Evolutionary conservation across 75 land plant species (phyloP).

Genomic region (Sequoiadendron giganteum): DNA sequence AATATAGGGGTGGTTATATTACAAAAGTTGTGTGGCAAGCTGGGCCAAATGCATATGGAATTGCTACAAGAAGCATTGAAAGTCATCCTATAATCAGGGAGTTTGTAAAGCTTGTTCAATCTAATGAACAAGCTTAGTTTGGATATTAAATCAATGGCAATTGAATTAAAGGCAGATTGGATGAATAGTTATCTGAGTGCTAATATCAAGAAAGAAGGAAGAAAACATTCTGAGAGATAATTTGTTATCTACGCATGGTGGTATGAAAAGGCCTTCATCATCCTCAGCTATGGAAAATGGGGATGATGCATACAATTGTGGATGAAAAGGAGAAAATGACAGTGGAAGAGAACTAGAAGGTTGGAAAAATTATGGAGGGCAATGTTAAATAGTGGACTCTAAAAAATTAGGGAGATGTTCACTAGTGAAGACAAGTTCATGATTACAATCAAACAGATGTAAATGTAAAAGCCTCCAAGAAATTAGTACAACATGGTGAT

Average conservation of each 20-base stretch:
- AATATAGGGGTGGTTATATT: too few species aligned
- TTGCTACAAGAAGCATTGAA: too few species aligned
- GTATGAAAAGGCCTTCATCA: not conserved
- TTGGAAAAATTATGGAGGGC: not conserved
- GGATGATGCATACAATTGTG: not conserved
- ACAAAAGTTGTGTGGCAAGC: too few species aligned
- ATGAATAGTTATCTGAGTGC: too few species aligned
- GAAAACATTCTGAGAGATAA: not conserved
- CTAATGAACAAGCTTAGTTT: not conserved
- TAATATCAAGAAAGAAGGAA: not conserved
- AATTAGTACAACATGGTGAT: too few species aligned
- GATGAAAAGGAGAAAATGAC: not conserved
- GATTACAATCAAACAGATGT: too few species aligned
- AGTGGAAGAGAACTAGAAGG: not conserved
- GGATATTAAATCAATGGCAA: not conserved
- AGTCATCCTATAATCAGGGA: too few species aligned
- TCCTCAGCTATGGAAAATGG: too few species aligned
- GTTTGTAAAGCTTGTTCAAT: too few species aligned
- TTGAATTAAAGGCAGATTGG: not conserved
- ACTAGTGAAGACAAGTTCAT: not conserved
- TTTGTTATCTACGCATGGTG: not conserved
- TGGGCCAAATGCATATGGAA: too few species aligned
- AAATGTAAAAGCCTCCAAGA: too few species aligned
- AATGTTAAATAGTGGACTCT: not conserved
- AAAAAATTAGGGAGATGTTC: not conserved